These are phyloP conservation scores for Ustilago hordei DNA, from an alignment of 1,284 basidiomycete species.

Conservation along the genomic window DNA sequence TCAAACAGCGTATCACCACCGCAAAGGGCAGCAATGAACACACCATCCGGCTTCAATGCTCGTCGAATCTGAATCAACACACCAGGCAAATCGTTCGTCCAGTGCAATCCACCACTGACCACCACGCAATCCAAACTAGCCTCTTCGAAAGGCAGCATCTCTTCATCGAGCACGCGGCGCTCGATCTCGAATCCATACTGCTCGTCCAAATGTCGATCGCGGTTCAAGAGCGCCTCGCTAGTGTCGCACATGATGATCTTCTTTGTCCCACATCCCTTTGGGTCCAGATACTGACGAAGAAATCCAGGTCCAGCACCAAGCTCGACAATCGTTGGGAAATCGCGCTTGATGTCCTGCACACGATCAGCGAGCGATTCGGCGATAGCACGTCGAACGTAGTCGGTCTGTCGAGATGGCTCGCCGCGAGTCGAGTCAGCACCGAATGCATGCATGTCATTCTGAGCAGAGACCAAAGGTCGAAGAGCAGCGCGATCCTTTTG, in stretches of 20 bases:
- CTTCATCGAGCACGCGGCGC: constrained; percentile 64
- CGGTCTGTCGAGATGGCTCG: constrained; percentile 79
- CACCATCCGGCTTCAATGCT: constrained; percentile 88
- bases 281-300: constrained; percentile 85
- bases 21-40: constrained; percentile 92
- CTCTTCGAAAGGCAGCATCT: constrained; percentile 73
- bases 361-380: constrained; percentile 91
- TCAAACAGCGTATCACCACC: constrained; percentile 98
- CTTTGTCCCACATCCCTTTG: constrained; percentile 74
- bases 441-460: constrained; percentile 20
- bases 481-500: constrained; percentile 83
- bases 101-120: constrained; percentile 90
- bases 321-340: constrained; percentile 84
- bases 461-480: constrained; percentile 73
- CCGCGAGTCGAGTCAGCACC: constrained; percentile 51
- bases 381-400: constrained; percentile 91
- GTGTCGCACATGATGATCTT: constrained; percentile 89
- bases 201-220: constrained; percentile 56
- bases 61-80: constrained; percentile 88
- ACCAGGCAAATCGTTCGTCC: constrained; percentile 98
- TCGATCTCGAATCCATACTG: constrained; percentile 60
- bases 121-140: constrained; percentile 91
- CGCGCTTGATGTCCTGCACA: constrained; percentile 86
- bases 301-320: constrained; percentile 95
- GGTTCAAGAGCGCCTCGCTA: constrained; percentile 71